Conservation (phyloP, 176 grass and related monocot genomes). For the Dendrocalamus sinicus region DNA sequence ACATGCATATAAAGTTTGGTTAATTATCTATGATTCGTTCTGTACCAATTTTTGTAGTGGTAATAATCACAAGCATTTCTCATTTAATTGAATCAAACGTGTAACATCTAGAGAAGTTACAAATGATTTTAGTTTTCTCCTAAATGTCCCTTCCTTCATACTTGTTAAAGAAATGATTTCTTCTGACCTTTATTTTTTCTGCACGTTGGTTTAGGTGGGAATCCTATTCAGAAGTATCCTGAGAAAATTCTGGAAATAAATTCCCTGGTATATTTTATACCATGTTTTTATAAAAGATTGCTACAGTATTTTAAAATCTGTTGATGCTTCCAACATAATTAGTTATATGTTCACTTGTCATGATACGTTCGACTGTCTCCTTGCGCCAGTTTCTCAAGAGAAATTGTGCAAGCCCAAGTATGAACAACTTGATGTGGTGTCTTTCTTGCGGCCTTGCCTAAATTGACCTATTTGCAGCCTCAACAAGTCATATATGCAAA, state of each 20-base stretch:
- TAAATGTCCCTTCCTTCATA: not conserved
- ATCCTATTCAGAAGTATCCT: not conserved
- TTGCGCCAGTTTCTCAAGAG: not conserved
- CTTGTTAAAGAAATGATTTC: not conserved
- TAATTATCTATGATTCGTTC: slow-evolving; percentile 22
- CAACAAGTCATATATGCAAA: not conserved
- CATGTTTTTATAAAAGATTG: not conserved
- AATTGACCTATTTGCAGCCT: not conserved
- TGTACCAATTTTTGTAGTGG: slow-evolving; percentile 39
- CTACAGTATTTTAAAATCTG: not conserved
- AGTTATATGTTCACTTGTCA: not conserved
- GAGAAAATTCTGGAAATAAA: not conserved
- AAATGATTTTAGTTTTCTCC: slow-evolving; percentile 10
- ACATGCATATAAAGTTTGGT: slow-evolving; percentile 25
- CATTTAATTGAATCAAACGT: slow-evolving; percentile 29
- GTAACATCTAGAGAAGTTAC: slow-evolving; percentile 24
- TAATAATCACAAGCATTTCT: slow-evolving; percentile 40
- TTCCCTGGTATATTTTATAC: not conserved
- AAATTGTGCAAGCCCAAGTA: not conserved
- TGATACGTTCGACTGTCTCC: not conserved
- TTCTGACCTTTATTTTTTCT: slow-evolving; percentile 19
- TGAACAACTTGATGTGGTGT: not conserved
- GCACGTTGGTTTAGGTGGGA: slow-evolving; percentile 11
- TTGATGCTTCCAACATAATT: not conserved
- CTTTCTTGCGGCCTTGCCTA: not conserved